Evolutionary conservation across 371 early-diverging fungal species (phyloP), one percentile per base, ranked within the genome.

Genomic region (Nematocida sp.): DNA sequence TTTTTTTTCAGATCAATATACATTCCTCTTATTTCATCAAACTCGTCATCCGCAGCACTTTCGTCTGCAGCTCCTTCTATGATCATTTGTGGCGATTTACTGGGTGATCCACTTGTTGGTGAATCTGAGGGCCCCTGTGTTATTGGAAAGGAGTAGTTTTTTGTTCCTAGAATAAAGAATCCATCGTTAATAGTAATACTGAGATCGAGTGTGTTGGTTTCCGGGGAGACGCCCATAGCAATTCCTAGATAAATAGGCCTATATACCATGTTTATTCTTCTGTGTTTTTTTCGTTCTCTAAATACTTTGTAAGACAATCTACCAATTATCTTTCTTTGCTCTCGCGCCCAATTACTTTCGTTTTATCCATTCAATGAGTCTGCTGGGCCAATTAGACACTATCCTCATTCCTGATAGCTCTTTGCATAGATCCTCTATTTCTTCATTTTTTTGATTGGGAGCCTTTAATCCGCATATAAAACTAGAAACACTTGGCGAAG

Each of bases 181-280:
- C 79, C 79, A 61, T 79, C 79, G 78, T 79, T 79, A 20, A 79
- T 66, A 18, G 79, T 42, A 1, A 79, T 65, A 59, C 54, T 53
- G 23, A 79, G 32, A n/a, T 79, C 40, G 1, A 75, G 45, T 20
- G 64, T 36, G 0, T 53, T 45, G 1, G n/a, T 45, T 23, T 45
- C 1, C 13, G 35, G 11, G 20, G 32, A 35, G 13, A 79, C 55
- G 4, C 56, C 66, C 36, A 64, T 45, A 11, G 79, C 26, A 18
- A 79, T 66, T 40, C 79, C 79, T 33, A 79, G 36, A 50, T 59
- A 71, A 9, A 71, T 71, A 59, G 75, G 48, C 49, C 60, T 60
- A 33, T 71, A 32, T 47, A 71, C 75, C 75, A 71, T 71, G 20
- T 5, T 23, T 7, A 9, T n/a, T 45, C 13, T 51, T n/a, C n/a